Evolutionary conservation across 1,139 yeast genomes (phyloP).

Genomic region (Sugiyamaella japonica): DNA sequence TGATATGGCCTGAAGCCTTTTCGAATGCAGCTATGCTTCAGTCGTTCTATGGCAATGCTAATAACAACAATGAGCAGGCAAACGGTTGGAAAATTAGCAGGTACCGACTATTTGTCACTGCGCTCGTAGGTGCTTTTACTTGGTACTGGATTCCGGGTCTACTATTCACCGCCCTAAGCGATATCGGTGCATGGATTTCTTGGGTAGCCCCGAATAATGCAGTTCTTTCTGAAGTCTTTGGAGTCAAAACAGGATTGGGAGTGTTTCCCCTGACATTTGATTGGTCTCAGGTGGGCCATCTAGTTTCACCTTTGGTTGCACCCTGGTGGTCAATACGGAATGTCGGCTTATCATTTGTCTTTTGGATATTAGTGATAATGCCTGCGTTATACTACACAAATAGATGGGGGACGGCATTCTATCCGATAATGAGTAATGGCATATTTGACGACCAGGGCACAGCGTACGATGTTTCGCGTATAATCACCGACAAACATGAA

Average conservation of each 20-base stretch:
- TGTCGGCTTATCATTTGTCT: slow-evolving; percentile 44
- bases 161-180: slow-evolving; percentile 51
- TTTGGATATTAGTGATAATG: slow-evolving; percentile 43
- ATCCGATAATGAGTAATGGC: slow-evolving; percentile 55
- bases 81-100: slow-evolving; percentile 55
- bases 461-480: slow-evolving; percentile 45
- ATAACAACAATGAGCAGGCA: neutral
- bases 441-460: slow-evolving; percentile 52
- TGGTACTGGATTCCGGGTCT: slow-evolving; percentile 62
- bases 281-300: slow-evolving; percentile 46
- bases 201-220: slow-evolving; percentile 61
- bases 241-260: slow-evolving; percentile 57
- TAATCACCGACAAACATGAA: slow-evolving; percentile 44
- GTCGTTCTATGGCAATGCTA: neutral
- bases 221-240: slow-evolving; percentile 56
- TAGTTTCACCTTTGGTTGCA: slow-evolving; percentile 37
- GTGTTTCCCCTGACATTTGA: slow-evolving; percentile 57
- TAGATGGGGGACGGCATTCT: slow-evolving; percentile 51
- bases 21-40: slow-evolving; percentile 46
- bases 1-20: slow-evolving; percentile 56
- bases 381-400: slow-evolving; percentile 47
- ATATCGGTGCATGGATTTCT: slow-evolving; percentile 58
- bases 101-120: slow-evolving; percentile 48
- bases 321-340: slow-evolving; percentile 52
- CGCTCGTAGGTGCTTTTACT: slow-evolving; percentile 44